Evolutionary conservation across 768 basidiomycete species (phyloP), one percentile per base, ranked within the genome.

Genomic region (Cystobasidium onofrii): DNA sequence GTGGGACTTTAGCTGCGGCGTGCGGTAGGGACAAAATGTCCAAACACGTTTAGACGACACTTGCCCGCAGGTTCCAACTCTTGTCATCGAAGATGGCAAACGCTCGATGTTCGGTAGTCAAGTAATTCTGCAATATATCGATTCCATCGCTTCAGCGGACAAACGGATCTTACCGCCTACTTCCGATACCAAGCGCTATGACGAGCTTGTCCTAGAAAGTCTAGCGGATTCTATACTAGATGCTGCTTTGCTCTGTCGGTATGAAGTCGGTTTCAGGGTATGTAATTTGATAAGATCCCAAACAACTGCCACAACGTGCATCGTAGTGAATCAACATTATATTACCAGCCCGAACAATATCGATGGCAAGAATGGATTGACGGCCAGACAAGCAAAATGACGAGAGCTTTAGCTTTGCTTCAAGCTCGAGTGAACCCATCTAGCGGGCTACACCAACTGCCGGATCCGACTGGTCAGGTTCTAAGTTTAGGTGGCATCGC

Each of bases 281-380:
- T 12, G 57, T 60, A 27, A 1, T 29, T 12, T 39, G 6, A 39
- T 23, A 50, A 12, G 10, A n/a, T n/a, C 46, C 46, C n/a, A 50
- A 15, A 4, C 31, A 9, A 2, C 27, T 29, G 15, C 17, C 23
- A n/a, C n/a, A n/a, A 60, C 27, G 25, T 34, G 12, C 23, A 29
- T n/a, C 12, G 15, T 17, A 12, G 6, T 4, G 33, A 12, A 60
- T 23, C 31, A 7, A 60, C 17, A 60, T 60, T 4, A 12, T n/a
- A 12, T 4, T 6, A 6, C 3, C 25, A 60, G 57, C 57, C 57
- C 23, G 57, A 60, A 34, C 57, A 27, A 29, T 60, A 29, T 15
- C 25, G 57, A 60, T 60, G 57, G 57, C 57, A 60, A 60, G 57
- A 60, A 60, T 60, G 57, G 57, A 60, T 60, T 17, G 57, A 60